Percentiles rank a stretch among this genome's conserved stretches.
Conservation (phyloP, 2,329 filamentous ascomycete genomes). For the Colletotrichum sp. region DNA sequence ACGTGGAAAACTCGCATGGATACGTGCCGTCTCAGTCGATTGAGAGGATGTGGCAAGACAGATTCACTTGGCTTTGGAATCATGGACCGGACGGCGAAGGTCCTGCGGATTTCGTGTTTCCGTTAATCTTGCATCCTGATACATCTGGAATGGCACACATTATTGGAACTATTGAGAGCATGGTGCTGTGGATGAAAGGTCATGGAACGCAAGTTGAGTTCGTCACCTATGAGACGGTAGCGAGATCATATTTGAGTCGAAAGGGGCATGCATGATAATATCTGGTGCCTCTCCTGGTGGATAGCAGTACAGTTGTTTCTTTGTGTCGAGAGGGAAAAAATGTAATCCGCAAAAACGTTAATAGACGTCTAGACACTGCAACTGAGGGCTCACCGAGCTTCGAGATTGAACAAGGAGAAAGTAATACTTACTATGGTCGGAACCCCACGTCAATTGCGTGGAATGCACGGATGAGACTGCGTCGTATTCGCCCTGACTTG, state of each 20-base stretch:
- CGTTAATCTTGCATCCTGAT: constrained; percentile 61
- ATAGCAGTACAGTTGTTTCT: background rate
- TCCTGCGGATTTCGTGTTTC: constrained; percentile 48
- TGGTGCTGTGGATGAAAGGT: background rate
- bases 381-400: background rate
- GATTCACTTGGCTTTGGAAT: constrained; percentile 60
- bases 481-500: background rate
- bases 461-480: background rate
- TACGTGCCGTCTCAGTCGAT: constrained; percentile 62
- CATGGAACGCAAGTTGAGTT: background rate
- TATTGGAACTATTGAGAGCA: constrained; percentile 47
- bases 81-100: constrained; percentile 35
- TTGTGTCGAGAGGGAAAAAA: background rate
- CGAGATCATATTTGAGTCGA: background rate
- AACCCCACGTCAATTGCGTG: background rate
- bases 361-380: too few species aligned
- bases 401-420: too few species aligned
- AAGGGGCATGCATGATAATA: background rate
- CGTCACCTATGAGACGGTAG: background rate
- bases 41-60: constrained; percentile 66
- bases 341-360: background rate
- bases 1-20: constrained; percentile 57
- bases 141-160: constrained; percentile 66
- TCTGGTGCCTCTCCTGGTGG: background rate
- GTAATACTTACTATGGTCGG: background rate